Evolutionary conservation across 352 stramenopile species (phyloP).

Genomic region (Pythium pyrilobum): DNA sequence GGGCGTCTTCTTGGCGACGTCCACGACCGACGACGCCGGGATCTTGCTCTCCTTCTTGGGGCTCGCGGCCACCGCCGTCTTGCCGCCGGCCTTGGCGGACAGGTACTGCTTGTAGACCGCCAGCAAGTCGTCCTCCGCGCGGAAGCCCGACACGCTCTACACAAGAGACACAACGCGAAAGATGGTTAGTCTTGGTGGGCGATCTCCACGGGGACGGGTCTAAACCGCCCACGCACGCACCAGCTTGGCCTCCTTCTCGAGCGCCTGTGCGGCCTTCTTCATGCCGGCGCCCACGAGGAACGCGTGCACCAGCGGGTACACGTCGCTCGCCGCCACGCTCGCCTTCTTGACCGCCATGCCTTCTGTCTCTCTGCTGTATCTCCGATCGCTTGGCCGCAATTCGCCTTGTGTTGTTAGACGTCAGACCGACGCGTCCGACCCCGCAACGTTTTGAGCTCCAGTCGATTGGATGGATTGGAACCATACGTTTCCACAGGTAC

Average conservation of each 20-base stretch:
- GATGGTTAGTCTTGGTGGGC: background rate
- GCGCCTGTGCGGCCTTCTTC: slow-evolving; percentile 55
- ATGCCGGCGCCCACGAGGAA: slow-evolving; percentile 61
- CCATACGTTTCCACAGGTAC: slow-evolving; percentile 5
- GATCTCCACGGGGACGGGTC: slow-evolving; percentile 7
- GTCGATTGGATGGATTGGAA: slow-evolving; percentile 16
- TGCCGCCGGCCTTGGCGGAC: slow-evolving; percentile 22
- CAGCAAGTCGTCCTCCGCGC: slow-evolving; percentile 62
- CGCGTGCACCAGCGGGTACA: slow-evolving; percentile 71
- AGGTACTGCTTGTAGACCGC: slow-evolving; percentile 72
- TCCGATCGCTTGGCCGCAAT: no score
- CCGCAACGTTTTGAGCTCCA: slow-evolving; percentile 23
- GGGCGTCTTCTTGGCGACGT: slow-evolving; percentile 47
- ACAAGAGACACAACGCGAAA: background rate
- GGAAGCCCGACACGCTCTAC: slow-evolving; percentile 39
- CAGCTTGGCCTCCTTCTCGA: slow-evolving; percentile 74
- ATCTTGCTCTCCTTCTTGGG: slow-evolving; percentile 47
- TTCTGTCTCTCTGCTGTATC: background rate
- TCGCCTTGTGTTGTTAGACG: background rate
- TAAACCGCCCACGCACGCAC: no score
- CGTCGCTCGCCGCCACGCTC: slow-evolving; percentile 56
- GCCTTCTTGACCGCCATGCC: slow-evolving; percentile 28
- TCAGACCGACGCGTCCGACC: background rate
- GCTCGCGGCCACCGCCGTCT: slow-evolving; percentile 14
- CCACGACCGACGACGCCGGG: slow-evolving; percentile 43